Percentiles rank a stretch among this genome's conserved stretches.
phyloP scores from a whole-genome alignment of 2,329 filamentous ascomycete genomes.

The Exutisphaerella laricina region DNA sequence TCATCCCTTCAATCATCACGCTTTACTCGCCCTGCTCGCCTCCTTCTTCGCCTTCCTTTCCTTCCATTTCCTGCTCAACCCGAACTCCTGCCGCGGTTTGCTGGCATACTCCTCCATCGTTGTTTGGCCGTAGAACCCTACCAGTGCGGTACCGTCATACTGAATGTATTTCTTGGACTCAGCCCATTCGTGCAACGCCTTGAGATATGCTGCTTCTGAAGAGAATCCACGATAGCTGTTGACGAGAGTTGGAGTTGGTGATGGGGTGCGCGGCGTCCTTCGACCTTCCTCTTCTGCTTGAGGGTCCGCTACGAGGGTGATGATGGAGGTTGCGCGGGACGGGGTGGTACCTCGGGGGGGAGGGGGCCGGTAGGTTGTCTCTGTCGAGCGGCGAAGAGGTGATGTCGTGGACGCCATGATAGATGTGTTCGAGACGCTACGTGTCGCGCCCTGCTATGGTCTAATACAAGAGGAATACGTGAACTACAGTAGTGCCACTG shows the following conservation, averaged over 20 bases:
- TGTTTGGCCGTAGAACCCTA: constrained; percentile 29
- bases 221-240: constrained; percentile 28
- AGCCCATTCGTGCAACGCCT: constrained; percentile 28
- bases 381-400: neutral
- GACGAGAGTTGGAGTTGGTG: constrained; percentile 3
- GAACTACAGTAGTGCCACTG: neutral
- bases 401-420: neutral
- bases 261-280: neutral
- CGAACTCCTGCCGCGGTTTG: constrained; percentile 21
- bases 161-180: constrained; percentile 28
- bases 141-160: constrained; percentile 17
- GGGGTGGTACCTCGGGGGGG: neutral
- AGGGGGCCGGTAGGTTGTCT: neutral
- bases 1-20: neutral
- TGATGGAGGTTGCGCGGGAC: neutral
- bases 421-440: neutral
- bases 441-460: neutral
- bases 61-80: constrained; percentile 20
- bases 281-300: neutral
- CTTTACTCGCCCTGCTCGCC: constrained; percentile 4
- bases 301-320: neutral
- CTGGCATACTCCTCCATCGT: constrained; percentile 26
- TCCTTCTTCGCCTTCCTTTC: constrained; percentile 20
- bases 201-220: constrained; percentile 26
- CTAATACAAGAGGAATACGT: neutral